phyloP scores from a whole-genome alignment of 345 rosid genomes.

The Kandelia obovata region DNA sequence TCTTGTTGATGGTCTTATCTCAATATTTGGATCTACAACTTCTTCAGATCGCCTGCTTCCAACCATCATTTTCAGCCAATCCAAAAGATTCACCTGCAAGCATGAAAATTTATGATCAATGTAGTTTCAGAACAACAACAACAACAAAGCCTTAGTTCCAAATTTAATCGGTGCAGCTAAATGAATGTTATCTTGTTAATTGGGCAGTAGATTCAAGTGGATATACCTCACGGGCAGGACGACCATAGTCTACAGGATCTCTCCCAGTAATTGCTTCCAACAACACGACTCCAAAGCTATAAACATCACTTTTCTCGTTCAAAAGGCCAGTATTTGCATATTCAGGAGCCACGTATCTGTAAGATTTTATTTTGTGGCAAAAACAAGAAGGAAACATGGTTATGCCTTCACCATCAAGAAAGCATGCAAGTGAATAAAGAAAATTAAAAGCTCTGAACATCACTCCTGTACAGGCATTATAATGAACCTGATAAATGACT shows the following conservation, averaged over 20 bases:
- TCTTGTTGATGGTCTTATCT: constrained; percentile 80
- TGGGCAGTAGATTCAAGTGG: not conserved
- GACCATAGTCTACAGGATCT: constrained; percentile 96
- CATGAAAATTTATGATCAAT: constrained; percentile 4
- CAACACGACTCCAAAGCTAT: constrained; percentile 91
- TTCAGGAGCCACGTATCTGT: constrained; percentile 98
- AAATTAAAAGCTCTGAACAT: not conserved
- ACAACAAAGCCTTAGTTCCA: not conserved
- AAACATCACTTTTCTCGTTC: constrained; percentile 98
- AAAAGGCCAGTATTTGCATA: constrained; percentile 96
- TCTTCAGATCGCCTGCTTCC: constrained; percentile 89
- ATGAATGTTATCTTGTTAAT: not conserved
- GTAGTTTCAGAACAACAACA: not conserved
- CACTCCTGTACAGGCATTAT: not conserved
- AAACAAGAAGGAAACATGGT: not conserved
- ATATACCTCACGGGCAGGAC: constrained; percentile 75
- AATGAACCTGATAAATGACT: constrained; percentile 11
- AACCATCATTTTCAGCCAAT: constrained; percentile 99
- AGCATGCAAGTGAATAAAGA: constrained; percentile 4
- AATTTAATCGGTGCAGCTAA: not conserved
- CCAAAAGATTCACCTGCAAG: constrained; percentile 86
- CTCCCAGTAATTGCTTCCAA: constrained; percentile 92
- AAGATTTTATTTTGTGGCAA: constrained; percentile 9
- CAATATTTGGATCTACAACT: constrained; percentile 86
- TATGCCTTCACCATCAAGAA: not conserved